phyloP scores from a whole-genome alignment of 805 yeast genomes.

The Ogataea corticis region DNA sequence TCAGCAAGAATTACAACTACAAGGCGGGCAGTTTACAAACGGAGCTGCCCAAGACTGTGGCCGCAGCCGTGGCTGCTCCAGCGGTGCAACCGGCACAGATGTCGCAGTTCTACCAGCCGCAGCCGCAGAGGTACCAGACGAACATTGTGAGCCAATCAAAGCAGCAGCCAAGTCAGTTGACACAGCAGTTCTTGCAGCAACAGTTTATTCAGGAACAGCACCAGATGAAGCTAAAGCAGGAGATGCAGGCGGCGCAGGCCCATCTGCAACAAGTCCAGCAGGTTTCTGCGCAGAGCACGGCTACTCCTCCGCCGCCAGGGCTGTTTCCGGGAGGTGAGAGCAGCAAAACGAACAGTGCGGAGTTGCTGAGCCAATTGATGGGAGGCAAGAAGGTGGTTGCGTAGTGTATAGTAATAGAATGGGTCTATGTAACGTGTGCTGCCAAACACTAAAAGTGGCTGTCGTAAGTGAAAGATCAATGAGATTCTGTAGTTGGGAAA shows the following conservation, averaged over 20 bases:
- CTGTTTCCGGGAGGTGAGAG: slow-evolving; percentile 38
- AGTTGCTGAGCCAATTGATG: slow-evolving; percentile 80
- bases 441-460: too few relatives aligned
- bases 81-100: slow-evolving; percentile 18
- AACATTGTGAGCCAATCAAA: slow-evolving; percentile 25
- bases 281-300: slow-evolving; percentile 30
- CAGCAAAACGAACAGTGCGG: slow-evolving; percentile 45
- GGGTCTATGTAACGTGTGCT: too few relatives aligned
- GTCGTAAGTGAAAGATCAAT: too few relatives aligned
- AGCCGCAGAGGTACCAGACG: slow-evolving; percentile 28
- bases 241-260: slow-evolving; percentile 23
- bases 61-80: slow-evolving; percentile 2
- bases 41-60: slow-evolving; percentile 8
- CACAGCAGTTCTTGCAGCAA: slow-evolving; percentile 34
- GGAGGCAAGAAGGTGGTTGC: slow-evolving; percentile 61
- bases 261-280: slow-evolving; percentile 19
- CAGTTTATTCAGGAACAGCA: slow-evolving; percentile 35
- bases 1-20: slow-evolving; percentile 33
- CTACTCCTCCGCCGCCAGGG: slow-evolving; percentile 78
- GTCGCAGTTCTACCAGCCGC: slow-evolving; percentile 33
- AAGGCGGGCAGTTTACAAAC: slow-evolving; percentile 15
- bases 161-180: slow-evolving; percentile 28
- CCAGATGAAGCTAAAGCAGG: slow-evolving; percentile 22
- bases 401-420: too few relatives aligned
- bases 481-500: too few relatives aligned